phyloP scores from a whole-genome alignment of 495 filamentous ascomycete species.

The Aspergillus steynii region DNA sequence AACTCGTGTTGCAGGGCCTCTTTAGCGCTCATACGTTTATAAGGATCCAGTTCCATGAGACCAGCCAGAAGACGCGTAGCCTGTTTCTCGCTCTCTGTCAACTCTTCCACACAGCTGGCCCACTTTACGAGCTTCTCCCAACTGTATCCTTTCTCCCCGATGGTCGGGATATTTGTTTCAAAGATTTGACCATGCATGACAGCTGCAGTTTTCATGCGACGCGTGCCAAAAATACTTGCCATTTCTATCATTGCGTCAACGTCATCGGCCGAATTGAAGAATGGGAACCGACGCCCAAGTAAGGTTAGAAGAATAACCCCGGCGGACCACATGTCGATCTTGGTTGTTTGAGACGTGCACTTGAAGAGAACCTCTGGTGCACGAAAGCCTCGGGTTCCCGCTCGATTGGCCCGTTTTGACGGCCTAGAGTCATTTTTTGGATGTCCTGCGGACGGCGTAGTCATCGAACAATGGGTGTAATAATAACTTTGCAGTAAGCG shows the following conservation, averaged over 20 bases:
- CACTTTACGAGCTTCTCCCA: slow-evolving; percentile 93
- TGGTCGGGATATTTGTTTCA: slow-evolving; percentile 87
- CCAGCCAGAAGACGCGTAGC: slow-evolving; percentile 62
- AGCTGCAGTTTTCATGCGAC: slow-evolving; percentile 78
- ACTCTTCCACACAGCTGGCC: slow-evolving; percentile 62
- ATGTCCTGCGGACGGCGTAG: slow-evolving; percentile 63
- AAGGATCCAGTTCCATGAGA: slow-evolving; percentile 60
- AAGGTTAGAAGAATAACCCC: slow-evolving; percentile 93
- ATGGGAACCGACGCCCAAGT: slow-evolving; percentile 86
- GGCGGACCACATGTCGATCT: slow-evolving; percentile 95
- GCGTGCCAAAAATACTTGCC: slow-evolving; percentile 87
- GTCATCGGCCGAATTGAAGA: slow-evolving; percentile 97
- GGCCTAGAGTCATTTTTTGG: slow-evolving; percentile 85
- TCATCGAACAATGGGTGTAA: slow-evolving; percentile 36
- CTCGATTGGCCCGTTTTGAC: slow-evolving; percentile 86
- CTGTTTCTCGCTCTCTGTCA: slow-evolving; percentile 51
- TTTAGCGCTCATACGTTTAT: slow-evolving; percentile 55
- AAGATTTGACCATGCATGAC: slow-evolving; percentile 83
- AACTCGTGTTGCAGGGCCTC: slow-evolving; percentile 64
- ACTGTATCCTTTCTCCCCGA: slow-evolving; percentile 78
- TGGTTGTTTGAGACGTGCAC: slow-evolving; percentile 93
- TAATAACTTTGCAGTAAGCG: slow-evolving; percentile 44
- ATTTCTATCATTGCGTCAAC: slow-evolving; percentile 97
- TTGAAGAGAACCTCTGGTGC: slow-evolving; percentile 97
- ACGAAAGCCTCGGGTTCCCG: slow-evolving; percentile 93